These are phyloP conservation scores for Samsoniella hepiali DNA, from an alignment of 2,329 filamentous ascomycete genomes.

Conservation along the genomic window DNA sequence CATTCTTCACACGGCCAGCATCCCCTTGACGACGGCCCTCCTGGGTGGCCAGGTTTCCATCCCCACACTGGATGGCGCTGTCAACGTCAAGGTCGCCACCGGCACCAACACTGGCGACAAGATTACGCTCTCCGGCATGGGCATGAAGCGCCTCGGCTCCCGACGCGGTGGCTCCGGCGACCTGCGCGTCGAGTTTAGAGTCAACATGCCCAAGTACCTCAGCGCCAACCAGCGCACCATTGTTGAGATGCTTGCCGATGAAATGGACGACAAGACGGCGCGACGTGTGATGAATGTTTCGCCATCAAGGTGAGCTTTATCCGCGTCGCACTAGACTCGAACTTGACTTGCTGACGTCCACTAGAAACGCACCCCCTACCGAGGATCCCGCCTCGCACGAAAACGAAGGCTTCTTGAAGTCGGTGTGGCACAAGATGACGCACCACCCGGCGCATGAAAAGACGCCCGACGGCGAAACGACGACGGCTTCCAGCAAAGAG, in stretches of 20 bases:
- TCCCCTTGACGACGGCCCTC: conserved; percentile 89
- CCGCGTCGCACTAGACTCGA: not conserved
- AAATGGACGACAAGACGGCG: conserved; percentile 89
- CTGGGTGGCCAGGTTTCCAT: conserved; percentile 87
- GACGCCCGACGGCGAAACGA: conserved; percentile 29
- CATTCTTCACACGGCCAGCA: conserved; percentile 85
- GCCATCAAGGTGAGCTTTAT: conserved; percentile 20
- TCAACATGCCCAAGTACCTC: conserved; percentile 92
- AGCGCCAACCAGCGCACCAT: conserved; percentile 88
- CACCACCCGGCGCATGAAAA: conserved; percentile 62
- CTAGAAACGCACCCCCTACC: conserved; percentile 20
- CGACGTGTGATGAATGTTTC: conserved; percentile 85
- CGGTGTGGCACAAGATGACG: conserved; percentile 89
- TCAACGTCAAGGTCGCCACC: conserved; percentile 85
- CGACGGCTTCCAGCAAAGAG: conserved; percentile 20
- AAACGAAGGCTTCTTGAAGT: conserved; percentile 88
- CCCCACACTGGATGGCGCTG: conserved; percentile 85
- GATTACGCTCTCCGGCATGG: conserved; percentile 84
- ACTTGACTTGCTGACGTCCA: not conserved
- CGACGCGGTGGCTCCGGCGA: conserved; percentile 72
- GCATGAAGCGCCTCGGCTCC: conserved; percentile 80
- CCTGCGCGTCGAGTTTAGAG: conserved; percentile 89
- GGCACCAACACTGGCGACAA: conserved; percentile 91
- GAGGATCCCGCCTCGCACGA: conserved; percentile 55
- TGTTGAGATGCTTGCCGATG: conserved; percentile 92